These are phyloP conservation scores for Pharus latifolius DNA, from an alignment of 176 grass and related monocot species.

Conservation along the genomic window DNA sequence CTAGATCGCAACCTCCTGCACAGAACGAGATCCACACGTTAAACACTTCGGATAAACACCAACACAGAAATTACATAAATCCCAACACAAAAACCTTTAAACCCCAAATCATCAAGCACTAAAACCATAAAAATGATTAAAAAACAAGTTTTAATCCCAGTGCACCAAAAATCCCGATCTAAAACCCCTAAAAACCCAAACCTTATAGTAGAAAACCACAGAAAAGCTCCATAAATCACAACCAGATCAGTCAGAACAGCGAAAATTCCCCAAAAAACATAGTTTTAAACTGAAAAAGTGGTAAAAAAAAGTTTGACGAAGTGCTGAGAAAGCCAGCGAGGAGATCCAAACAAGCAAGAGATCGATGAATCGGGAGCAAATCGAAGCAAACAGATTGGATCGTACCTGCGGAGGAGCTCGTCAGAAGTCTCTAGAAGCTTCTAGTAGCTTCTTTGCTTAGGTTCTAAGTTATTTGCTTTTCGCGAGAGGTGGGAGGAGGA, in stretches of 20 bases:
- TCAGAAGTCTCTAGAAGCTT: neutral
- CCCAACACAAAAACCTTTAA: neutral
- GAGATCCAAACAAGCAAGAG: neutral
- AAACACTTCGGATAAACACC: neutral
- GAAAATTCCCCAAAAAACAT: neutral
- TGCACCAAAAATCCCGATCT: neutral
- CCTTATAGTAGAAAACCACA: neutral
- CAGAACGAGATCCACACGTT: conserved; percentile 8
- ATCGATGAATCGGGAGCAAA: neutral
- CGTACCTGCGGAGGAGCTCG: neutral
- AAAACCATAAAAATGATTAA: neutral
- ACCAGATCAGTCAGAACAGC: neutral
- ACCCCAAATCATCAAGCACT: neutral
- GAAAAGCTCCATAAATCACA: neutral
- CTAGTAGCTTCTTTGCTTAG: neutral
- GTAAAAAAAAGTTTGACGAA: neutral
- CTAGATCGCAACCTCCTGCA: conserved; percentile 1
- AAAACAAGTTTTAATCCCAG: neutral
- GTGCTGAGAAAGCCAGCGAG: neutral
- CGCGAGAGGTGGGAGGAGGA: neutral
- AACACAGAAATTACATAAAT: neutral
- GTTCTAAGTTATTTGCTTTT: too few relatives aligned
- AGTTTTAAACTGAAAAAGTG: too few relatives aligned
- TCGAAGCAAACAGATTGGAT: neutral
- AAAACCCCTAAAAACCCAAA: neutral